Conservation (phyloP, 768 basidiomycete genomes). For the Russula olivacea region DNA sequence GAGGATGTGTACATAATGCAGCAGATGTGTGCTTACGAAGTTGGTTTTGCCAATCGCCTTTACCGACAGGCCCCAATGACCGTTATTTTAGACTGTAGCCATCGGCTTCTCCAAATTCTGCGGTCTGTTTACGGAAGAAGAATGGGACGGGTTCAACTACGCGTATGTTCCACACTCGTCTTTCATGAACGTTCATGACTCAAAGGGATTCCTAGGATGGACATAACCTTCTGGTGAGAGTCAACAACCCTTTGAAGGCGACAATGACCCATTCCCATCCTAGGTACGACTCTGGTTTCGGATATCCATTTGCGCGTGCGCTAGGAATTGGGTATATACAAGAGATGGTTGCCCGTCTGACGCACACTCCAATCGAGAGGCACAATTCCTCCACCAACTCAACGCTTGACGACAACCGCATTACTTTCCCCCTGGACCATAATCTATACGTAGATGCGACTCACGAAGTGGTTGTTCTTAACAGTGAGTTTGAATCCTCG, state of each 20-base stretch:
- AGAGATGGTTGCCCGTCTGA: conserved; percentile 78
- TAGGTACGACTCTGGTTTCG: conserved; percentile 69
- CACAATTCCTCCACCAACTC: conserved; percentile 84
- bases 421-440: conserved; percentile 66
- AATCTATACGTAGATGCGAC: conserved; percentile 83
- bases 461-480: conserved; percentile 88
- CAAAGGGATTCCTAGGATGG: conserved; percentile 41
- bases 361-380: conserved; percentile 59
- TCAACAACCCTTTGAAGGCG: not conserved
- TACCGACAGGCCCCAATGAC: not conserved
- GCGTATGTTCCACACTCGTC: conserved; percentile 38
- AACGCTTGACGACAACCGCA: conserved; percentile 62
- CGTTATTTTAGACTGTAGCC: conserved; percentile 63
- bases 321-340: conserved; percentile 78
- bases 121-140: conserved; percentile 80
- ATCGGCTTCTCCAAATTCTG: conserved; percentile 91
- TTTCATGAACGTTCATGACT: conserved; percentile 40
- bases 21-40: conserved; percentile 83
- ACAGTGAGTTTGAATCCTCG: conserved; percentile 43
- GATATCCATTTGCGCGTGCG: conserved; percentile 70
- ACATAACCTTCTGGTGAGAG: conserved; percentile 54
- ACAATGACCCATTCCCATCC: not conserved
- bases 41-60: conserved; percentile 29
- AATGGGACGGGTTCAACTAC: conserved; percentile 93
- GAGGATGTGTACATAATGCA: conserved; percentile 75